Evolutionary conservation across 108 stramenopile genomes (phyloP), one percentile per base, ranked within the genome.

Genomic region (Schizochytrium sp.): DNA sequence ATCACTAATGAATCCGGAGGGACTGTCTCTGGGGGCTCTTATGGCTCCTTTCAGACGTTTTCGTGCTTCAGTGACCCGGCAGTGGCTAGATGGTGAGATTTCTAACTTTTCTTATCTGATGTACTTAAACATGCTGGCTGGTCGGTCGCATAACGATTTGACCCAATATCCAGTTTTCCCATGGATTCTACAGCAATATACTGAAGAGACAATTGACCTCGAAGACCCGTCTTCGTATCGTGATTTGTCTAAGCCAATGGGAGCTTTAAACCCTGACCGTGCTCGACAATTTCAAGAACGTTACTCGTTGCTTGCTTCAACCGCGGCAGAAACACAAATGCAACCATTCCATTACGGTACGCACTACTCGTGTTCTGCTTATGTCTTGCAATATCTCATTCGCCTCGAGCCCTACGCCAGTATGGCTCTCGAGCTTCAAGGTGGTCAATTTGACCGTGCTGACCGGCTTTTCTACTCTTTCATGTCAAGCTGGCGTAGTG

Each of bases 121-220:
- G 76, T 94, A 95, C 73, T 91, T 98, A 87, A 99, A 99, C 91
- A 94, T 95, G 61, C 93, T 98, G 45, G 97, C 99, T 10, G 99
- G 99, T 3, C 91, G 99, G 56, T 96, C 96, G 58, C 97, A 95
- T 89, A 97, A 98, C 92, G 98, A 98, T 87, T 94, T 97, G 46
- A 96, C 96, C 72, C 98, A 99, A 91, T 99, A 99, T 88, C 99
- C 99, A 7, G 97, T 99, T 42, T 95, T 99, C 72, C 99, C 99
- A 0, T 99, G 99, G 99, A 97, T 99, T 38, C 91, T 99, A 0
- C 92, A 95, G 19, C 97, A 99, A 88, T 99, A 97, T 93, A 91
- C 91, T 3, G 95, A 95, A 1, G 91, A 94, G 61, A 94, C 95
- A 88, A 93, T 98, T 2, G 97, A 99, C 91, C 93, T 99, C 46